Evolutionary conservation across 306 rosid species (phyloP), one percentile per base, ranked within the genome.

Genomic region (Senna siamea): DNA sequence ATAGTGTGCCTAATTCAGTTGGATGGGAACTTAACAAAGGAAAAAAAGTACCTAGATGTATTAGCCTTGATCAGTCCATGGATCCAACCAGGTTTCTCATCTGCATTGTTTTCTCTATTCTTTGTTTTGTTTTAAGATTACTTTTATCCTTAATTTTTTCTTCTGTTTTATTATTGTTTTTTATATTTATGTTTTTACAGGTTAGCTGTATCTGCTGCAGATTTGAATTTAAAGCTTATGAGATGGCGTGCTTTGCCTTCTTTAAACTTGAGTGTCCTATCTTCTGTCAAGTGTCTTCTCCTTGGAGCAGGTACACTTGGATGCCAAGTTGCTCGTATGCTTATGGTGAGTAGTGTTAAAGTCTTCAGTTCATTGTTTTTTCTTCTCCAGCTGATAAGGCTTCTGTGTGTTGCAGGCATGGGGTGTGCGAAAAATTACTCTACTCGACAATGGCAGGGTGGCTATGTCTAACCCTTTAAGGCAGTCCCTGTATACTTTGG

Each of bases 231-330:
- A 83, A 94, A 92, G 86, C 89, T 94, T 67, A 94, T 94, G 97
- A 94, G 97, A 66, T 94, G 98, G 97, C 97, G 97, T 72, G 98
- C 93, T 67, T 83, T 94, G 85, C 98, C 98, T 60, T 85, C 97
- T 73, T 74, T 94, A 57, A 74, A 94, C 78, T 82, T 94, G 76
- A 83, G 64, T 66, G 60, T 79, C 80, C 78, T 94, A 81, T 94
- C 96, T 70, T 86, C 91, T 65, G 74, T 87, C 63, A 94, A 91
- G 84, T 94, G 98, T 83, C 98, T 94, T 76, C 94, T 94, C 67
- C 91, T 94, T 19, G 98, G 98, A 79, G 97, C 98, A 13, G 96
- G 98, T 58, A 92, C 98, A 14, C 98, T 94, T 63, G 98, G 98
- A 83, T 94, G 98, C 83, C 98, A 94, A 84, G 98, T 94, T 64